Evolutionary conservation across 192 early-diverging fungal species (phyloP), one percentile per base, ranked within the genome.

Genomic region (Coemansia sp.): DNA sequence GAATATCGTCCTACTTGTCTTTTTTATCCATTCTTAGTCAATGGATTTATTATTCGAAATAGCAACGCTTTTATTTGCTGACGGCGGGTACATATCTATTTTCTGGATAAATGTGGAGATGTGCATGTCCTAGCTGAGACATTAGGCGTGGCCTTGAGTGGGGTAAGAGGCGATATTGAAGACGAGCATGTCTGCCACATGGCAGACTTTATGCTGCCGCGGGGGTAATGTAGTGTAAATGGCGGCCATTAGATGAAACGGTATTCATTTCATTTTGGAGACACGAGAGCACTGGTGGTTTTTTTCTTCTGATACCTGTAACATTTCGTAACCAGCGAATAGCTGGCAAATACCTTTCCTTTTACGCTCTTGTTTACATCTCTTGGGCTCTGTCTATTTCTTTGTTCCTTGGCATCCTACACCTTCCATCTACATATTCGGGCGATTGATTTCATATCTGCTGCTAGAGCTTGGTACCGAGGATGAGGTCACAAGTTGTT

Each of bases 1-100:
- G 79, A 82, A 71, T 71, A 74, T 51, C 63, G 34, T 82, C 79
- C 73, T 69, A 82, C 79, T 82, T 82, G 79, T 60, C 31, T 62
- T 43, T 46, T 4, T 8, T 31, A 31, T 31, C 31, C 40, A 43
- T 43, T 13, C 16, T 14, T 13, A 13, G 5, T n/a, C n/a, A 68
- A 23, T 62, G 39, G 11, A 28, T 38, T 43, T 62, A 34, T 62
- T 45, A 13, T 43, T n/a, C n/a, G 11, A 35, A 34, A 21, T 62
- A 28, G 38, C 23, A 62, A 46, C 38, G 13, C 26, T 59, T 66
- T 59, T 59, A 13, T 57, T 57, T 55, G 51, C 51, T 55, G 51
- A n/a, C 51, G 51, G 51, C 51, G 51, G 51, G 51, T 28, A 55
- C 14, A 55, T 13, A 10, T 31, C 51, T 55, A 55, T 55, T 55